phyloP scores from a whole-genome alignment of 2,329 filamentous ascomycete species.

The Hypoxylon sp. region DNA sequence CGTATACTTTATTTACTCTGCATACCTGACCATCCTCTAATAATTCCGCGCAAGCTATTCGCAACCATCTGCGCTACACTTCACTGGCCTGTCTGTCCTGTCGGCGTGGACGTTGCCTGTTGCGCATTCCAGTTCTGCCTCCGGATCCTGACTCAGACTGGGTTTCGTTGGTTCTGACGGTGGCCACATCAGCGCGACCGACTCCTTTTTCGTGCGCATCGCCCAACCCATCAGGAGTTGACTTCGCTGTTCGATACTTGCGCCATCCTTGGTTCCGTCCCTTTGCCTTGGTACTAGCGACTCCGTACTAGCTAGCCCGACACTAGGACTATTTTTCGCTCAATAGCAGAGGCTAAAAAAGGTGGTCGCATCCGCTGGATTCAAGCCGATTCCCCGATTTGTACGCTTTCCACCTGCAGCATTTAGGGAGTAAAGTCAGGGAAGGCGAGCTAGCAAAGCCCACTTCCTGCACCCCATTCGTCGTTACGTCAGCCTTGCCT shows the following conservation, averaged over 20 bases:
- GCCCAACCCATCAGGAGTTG: constrained; percentile 36
- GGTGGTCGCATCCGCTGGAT: constrained; percentile 32
- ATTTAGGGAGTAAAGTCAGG: too few species aligned
- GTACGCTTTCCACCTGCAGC: constrained; percentile 25
- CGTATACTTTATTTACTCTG: too few species aligned
- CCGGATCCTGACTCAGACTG: constrained; percentile 47
- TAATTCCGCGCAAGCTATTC: constrained; percentile 34
- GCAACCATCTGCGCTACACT: constrained; percentile 18
- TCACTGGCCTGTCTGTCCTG: constrained; percentile 24
- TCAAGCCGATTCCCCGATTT: constrained; percentile 31
- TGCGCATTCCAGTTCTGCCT: constrained; percentile 39
- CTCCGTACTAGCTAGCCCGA: constrained; percentile 17
- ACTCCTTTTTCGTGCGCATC: constrained; percentile 40
- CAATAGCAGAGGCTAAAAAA: constrained; percentile 32
- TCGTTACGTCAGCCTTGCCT: constrained; percentile 48
- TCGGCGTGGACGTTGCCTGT: constrained; percentile 29
- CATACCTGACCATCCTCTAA: too few species aligned
- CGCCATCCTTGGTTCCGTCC: constrained; percentile 25
- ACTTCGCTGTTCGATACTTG: constrained; percentile 21
- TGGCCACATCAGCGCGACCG: constrained; percentile 47
- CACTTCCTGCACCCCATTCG: constrained; percentile 11
- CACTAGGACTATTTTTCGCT: constrained; percentile 28
- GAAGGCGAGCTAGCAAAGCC: too few species aligned
- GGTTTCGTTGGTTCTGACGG: constrained; percentile 48
- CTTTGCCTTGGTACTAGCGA: constrained; percentile 28